Evolutionary conservation across 768 basidiomycete species (phyloP).

Genomic region (Zangia roseola): DNA sequence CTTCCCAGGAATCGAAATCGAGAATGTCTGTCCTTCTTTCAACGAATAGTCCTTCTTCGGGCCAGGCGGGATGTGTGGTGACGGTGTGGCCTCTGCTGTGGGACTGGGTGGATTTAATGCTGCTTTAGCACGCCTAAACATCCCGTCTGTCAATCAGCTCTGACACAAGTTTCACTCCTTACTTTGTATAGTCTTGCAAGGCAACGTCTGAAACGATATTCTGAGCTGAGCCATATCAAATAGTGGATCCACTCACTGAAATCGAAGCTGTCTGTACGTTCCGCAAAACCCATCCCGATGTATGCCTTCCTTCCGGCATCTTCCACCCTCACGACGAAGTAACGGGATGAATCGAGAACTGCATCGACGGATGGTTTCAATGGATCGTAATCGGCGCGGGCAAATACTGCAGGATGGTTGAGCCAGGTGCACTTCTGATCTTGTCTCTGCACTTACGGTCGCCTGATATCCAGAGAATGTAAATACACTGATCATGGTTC

Average conservation of each 20-base stretch:
- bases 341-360: conserved; percentile 93
- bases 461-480: conserved; percentile 40
- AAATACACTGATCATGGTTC: conserved; percentile 3
- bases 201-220: conserved; percentile 60
- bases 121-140: conserved; percentile 59
- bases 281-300: conserved; percentile 91
- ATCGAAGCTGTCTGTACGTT: conserved; percentile 87
- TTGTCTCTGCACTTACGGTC: conserved; percentile 52
- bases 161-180: conserved; percentile 7
- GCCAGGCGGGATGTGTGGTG: conserved; percentile 70
- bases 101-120: conserved; percentile 53
- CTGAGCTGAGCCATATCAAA: conserved; percentile 6
- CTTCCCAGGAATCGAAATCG: conserved; percentile 87
- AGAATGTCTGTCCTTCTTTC: conserved; percentile 94
- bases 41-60: conserved; percentile 93
- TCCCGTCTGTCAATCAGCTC: neutral
- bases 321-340: conserved; percentile 91
- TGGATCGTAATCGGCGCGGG: conserved; percentile 78
- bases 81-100: conserved; percentile 42
- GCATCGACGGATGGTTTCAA: conserved; percentile 85
- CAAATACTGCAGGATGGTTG: conserved; percentile 64
- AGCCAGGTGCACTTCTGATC: conserved; percentile 9
- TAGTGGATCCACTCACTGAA: conserved; percentile 61
- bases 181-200: conserved; percentile 86
- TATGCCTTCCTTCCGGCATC: conserved; percentile 86